phyloP scores from a whole-genome alignment of 176 grass and related monocot genomes.

The Cymbopogon citratus region DNA sequence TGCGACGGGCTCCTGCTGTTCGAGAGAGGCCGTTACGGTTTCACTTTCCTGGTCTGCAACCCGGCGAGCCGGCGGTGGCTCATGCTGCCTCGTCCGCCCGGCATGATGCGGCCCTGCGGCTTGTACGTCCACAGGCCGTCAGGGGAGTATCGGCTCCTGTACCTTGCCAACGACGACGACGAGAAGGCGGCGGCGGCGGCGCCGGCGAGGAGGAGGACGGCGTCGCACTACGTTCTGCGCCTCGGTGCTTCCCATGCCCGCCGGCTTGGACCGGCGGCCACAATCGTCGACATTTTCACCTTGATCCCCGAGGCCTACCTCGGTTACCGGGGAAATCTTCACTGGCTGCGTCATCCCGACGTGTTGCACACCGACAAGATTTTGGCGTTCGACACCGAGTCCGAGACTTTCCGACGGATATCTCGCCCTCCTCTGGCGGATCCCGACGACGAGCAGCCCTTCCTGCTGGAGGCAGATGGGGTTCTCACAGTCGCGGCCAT shows the following conservation, averaged over 20 bases:
- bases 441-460: accelerated
- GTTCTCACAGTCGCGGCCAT: not conserved
- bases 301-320: not conserved
- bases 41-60: not conserved
- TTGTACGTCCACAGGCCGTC: conserved; percentile 2
- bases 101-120: not conserved
- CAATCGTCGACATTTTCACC: not conserved
- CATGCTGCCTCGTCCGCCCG: not conserved
- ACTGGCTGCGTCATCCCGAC: not conserved
- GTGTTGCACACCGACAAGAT: not conserved
- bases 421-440: not conserved
- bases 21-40: accelerated
- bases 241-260: not conserved
- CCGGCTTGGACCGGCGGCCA: not conserved
- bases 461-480: conserved; percentile 2
- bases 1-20: conserved; percentile 14
- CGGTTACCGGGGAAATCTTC: not conserved
- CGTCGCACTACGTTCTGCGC: not conserved
- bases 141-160: not conserved
- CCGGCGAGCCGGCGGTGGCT: not conserved
- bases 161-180: not conserved
- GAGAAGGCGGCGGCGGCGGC: not conserved
- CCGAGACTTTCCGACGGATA: not conserved
- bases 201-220: not conserved
- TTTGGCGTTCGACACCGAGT: conserved; percentile 2